These are phyloP conservation scores for Suhomyces vadensis DNA, from an alignment of 805 yeast species.

Conservation along the genomic window DNA sequence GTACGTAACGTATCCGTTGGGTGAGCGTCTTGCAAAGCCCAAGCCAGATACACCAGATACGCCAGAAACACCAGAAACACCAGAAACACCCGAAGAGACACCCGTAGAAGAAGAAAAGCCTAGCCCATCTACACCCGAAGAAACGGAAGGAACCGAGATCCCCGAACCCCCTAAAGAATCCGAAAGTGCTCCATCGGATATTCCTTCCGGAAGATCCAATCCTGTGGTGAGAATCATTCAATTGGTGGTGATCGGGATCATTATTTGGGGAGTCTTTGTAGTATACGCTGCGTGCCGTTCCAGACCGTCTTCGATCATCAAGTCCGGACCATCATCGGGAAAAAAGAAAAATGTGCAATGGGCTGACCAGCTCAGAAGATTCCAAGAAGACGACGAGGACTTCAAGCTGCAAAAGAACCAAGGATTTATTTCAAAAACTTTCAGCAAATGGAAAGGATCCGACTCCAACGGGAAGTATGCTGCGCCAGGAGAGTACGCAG, in stretches of 20 bases:
- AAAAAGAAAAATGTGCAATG: slow-evolving; percentile 48
- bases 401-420: slow-evolving; percentile 22
- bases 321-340: slow-evolving; percentile 29
- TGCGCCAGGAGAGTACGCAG: slow-evolving; percentile 17
- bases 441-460: slow-evolving; percentile 32
- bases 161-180: neutral
- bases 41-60: slow-evolving; percentile 1
- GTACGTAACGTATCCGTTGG: slow-evolving; percentile 32
- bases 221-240: slow-evolving; percentile 41
- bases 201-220: slow-evolving; percentile 13
- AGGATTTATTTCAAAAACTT: slow-evolving; percentile 40
- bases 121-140: neutral
- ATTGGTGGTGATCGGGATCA: slow-evolving; percentile 36
- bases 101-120: neutral
- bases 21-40: slow-evolving; percentile 16
- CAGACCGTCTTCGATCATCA: slow-evolving; percentile 44
- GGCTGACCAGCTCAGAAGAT: slow-evolving; percentile 45
- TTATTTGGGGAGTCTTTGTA: slow-evolving; percentile 44
- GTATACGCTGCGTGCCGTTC: slow-evolving; percentile 39
- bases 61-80: neutral
- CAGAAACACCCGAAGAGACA: neutral
- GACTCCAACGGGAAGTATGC: slow-evolving; percentile 29
- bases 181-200: neutral
- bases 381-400: slow-evolving; percentile 32
- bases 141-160: neutral